Evolutionary conservation across 192 early-diverging fungal species (phyloP), one percentile per base, ranked within the genome.

Genomic region (Backusella macrospora): DNA sequence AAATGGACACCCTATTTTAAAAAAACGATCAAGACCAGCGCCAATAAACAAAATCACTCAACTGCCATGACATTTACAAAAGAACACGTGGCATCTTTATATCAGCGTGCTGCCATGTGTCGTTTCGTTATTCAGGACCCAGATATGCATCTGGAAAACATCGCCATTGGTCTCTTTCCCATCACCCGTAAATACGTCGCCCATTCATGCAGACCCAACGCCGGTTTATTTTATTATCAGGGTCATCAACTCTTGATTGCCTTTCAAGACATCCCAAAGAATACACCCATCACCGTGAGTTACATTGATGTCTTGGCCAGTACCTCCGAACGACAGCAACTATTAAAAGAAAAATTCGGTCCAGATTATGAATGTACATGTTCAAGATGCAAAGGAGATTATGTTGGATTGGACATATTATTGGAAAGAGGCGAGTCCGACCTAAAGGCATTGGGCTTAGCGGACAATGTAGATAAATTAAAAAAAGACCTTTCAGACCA

Each of bases 181-280:
- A 55, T 92, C 0, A 91, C 86, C 1, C 75, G 90, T 13, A 70
- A 90, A 14, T 81, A 88, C 48, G 90, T 92, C 68, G 34, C 9
- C 12, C 90, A 92, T 73, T 90, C 90, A 9, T 92, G 91, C 74
- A 76, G 71, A 18, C 90, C 91, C n/a, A 91, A 91, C 71, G 80
- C 85, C 21, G 82, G 85, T 18, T 79, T 88, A 6, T 81, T 87
- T 73, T 92, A 88, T 62, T 78, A 83, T 29, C 81, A 80, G 1
- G 75, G 77, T 16, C 62, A 69, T 14, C 88, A 90, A 71, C 46
- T 86, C 5, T 49, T 92, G 23, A 77, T 78, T 23, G 79, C 87
- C 3, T 73, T 90, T 1, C 75, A 85, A 42, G 84, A 87, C 72
- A 83, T 92, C 29, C 70, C 65, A 4, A n/a, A 75, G 0, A 88